phyloP scores from a whole-genome alignment of 306 rosid species.

The Corylus avellana region DNA sequence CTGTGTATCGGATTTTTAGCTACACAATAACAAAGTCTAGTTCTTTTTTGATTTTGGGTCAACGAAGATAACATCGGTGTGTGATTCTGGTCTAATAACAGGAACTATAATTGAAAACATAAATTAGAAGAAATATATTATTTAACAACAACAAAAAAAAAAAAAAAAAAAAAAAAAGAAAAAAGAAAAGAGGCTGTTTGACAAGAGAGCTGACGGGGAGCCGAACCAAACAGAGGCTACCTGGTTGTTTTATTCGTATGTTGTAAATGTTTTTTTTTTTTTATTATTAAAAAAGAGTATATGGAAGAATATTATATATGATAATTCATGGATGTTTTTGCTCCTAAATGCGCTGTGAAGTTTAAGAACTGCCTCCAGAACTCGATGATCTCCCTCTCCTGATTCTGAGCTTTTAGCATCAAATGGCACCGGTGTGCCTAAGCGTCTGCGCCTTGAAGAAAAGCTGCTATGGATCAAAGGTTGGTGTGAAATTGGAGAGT shows the following conservation, averaged over 20 bases:
- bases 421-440: constrained; percentile 25
- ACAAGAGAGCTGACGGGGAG: too few species aligned
- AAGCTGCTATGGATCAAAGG: constrained; percentile 21
- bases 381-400: constrained; percentile 33
- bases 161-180: too few species aligned
- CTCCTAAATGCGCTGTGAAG: constrained; percentile 50
- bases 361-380: constrained; percentile 45
- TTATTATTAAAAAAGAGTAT: too few species aligned
- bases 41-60: not conserved
- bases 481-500: constrained; percentile 25
- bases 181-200: too few species aligned
- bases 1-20: not conserved
- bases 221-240: too few species aligned
- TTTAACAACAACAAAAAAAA: not conserved
- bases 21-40: not conserved
- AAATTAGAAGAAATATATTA: not conserved
- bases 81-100: not conserved
- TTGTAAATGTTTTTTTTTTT: too few species aligned
- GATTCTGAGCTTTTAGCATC: constrained; percentile 38
- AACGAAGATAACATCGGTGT: not conserved
- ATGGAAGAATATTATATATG: constrained; percentile 28
- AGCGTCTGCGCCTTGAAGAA: constrained; percentile 27
- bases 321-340: constrained; percentile 37
- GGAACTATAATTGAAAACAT: not conserved
- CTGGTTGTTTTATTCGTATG: too few species aligned